These are phyloP conservation scores for Verticillium nonalfalfae DNA, from an alignment of 2,329 filamentous ascomycete genomes.

Conservation along the genomic window DNA sequence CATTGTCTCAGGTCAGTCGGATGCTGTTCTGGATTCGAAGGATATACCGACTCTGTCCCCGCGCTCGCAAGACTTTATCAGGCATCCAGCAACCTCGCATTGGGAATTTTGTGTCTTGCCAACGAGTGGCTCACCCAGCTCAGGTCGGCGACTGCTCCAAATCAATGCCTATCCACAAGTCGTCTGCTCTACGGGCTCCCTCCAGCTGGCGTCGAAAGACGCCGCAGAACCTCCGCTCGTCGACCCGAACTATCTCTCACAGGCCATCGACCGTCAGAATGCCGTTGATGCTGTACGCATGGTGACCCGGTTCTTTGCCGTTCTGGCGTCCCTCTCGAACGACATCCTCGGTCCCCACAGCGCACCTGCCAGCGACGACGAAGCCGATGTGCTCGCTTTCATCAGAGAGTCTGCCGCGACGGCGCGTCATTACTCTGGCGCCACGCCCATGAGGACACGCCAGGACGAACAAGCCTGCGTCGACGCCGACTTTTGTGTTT, in stretches of 20 bases:
- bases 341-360: not conserved
- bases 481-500: slow-evolving; percentile 23
- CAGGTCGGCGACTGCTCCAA: not conserved
- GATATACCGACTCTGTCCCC: not conserved
- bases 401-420: not conserved
- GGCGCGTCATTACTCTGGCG: not conserved
- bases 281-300: not conserved
- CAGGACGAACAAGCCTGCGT: slow-evolving; percentile 46
- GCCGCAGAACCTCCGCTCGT: slow-evolving; percentile 13
- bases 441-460: slow-evolving; percentile 40
- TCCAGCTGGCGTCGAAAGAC: slow-evolving; percentile 13
- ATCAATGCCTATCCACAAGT: not conserved
- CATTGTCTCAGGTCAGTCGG: not conserved
- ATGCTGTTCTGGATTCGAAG: not conserved
- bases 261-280: slow-evolving; percentile 16
- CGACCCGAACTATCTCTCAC: slow-evolving; percentile 20
- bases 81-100: not conserved
- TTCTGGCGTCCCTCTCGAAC: not conserved
- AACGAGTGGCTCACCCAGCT: not conserved
- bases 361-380: not conserved
- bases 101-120: not conserved
- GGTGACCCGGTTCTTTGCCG: not conserved
- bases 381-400: not conserved
- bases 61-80: not conserved
- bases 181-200: slow-evolving; percentile 16